Percentiles rank a stretch among this genome's conserved stretches.
Evolutionary conservation across 2,329 filamentous ascomycete genomes (phyloP).

Genomic region (Calonectria henricotiae): DNA sequence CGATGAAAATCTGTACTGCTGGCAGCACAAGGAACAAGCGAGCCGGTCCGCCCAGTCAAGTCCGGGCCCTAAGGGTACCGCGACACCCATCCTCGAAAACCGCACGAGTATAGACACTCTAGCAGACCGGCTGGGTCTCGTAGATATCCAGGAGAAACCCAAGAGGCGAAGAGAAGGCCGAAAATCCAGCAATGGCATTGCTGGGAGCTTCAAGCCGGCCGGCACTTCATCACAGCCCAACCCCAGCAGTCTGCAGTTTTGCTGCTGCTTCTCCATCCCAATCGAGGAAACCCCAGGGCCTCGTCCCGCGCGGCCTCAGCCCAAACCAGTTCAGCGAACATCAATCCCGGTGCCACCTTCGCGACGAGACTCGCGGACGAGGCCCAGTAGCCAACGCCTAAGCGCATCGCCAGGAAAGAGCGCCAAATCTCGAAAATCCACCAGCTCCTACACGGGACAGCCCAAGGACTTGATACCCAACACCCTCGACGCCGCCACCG

Average conservation of each 20-base stretch:
- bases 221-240: slow-evolving; percentile 46
- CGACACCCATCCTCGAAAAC: slow-evolving; percentile 73
- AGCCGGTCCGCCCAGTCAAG: slow-evolving; percentile 64
- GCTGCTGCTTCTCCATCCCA: slow-evolving; percentile 70
- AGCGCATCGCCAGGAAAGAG: slow-evolving; percentile 52
- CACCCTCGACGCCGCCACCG: slow-evolving; percentile 76
- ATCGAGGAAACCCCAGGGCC: slow-evolving; percentile 62
- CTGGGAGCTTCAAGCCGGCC: slow-evolving; percentile 33
- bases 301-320: slow-evolving; percentile 64
- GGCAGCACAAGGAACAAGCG: slow-evolving; percentile 95
- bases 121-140: slow-evolving; percentile 82
- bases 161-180: slow-evolving; percentile 44
- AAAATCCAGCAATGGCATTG: slow-evolving; percentile 50
- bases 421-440: slow-evolving; percentile 55
- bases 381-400: slow-evolving; percentile 41
- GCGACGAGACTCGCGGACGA: slow-evolving; percentile 41
- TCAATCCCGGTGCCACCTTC: slow-evolving; percentile 45
- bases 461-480: slow-evolving; percentile 76
- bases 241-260: slow-evolving; percentile 59
- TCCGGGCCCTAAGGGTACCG: slow-evolving; percentile 61
- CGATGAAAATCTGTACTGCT: slow-evolving; percentile 84
- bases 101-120: slow-evolving; percentile 90
- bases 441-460: slow-evolving; percentile 53
- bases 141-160: slow-evolving; percentile 73
- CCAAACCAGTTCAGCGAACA: slow-evolving; percentile 63